A percentile compares a stretch with the other conserved stretches of the same genome.
Evolutionary conservation across 768 basidiomycete species (phyloP).

Genomic region (Thelephora ganbajun): DNA sequence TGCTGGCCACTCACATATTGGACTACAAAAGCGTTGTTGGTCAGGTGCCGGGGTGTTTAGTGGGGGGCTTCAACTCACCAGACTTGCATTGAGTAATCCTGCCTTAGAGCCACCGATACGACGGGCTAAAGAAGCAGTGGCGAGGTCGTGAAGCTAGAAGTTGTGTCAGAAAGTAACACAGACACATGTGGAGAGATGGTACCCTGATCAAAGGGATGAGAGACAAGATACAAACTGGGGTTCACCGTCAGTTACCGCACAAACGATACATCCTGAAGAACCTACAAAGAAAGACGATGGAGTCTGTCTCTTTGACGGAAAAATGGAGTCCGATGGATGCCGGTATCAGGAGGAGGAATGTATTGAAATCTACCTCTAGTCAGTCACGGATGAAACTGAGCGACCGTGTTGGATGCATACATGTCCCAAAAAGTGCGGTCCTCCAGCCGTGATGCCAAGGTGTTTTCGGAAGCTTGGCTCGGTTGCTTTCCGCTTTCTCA

Average conservation of each 20-base stretch:
- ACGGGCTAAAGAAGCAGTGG: constrained; percentile 56
- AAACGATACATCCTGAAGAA: background rate
- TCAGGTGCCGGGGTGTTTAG: constrained; percentile 12
- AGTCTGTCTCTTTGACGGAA: constrained; percentile 31
- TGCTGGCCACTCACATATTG: constrained; percentile 38
- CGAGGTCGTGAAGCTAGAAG: constrained; percentile 58
- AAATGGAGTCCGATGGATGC: constrained; percentile 23
- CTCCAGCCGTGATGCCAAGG: background rate
- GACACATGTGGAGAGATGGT: constrained; percentile 3
- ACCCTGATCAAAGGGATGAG: constrained; percentile 75
- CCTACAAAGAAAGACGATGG: constrained; percentile 51
- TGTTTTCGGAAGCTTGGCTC: too few relatives aligned
- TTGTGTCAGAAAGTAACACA: background rate
- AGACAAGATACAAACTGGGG: constrained; percentile 47
- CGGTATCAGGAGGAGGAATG: background rate
- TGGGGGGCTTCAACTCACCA: constrained; percentile 30
- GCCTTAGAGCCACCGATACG: constrained; percentile 68
- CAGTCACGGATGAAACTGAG: background rate
- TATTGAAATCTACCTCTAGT: background rate
- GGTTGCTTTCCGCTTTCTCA: too few relatives aligned
- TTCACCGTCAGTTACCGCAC: background rate
- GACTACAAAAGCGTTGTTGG: constrained; percentile 33
- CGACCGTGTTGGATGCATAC: background rate
- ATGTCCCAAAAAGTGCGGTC: background rate
- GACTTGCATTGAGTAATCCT: constrained; percentile 68